Evolutionary conservation across 495 filamentous ascomycete genomes (phyloP), one percentile per base, ranked within the genome.

Genomic region (Hyaloscypha variabilis): DNA sequence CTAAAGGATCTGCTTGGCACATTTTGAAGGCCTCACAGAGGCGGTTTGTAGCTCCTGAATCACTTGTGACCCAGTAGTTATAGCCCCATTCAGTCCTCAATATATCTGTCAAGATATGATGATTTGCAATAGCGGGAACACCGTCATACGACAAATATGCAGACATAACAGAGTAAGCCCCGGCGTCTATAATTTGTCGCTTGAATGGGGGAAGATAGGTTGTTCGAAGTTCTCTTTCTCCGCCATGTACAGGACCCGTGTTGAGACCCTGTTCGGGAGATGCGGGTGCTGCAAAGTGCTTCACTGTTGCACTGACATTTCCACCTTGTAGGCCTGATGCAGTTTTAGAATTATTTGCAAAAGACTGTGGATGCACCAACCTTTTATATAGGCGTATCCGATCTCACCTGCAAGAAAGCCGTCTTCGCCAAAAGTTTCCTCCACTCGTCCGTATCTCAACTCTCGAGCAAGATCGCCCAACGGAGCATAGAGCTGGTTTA

Each of bases 101-200:
- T 29, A 91, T 87, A 26, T 89, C 85, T 0, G 87, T 89, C 19
- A 90, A 77, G 6, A 82, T 77, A 60, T 87, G 83, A 60, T 83
- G 79, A 63, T 90, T 81, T 17, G 86, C 77, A 53, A 89, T 81
- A 3, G 83, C 78, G 0, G 88, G 87, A 24, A 90, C 77, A 46
- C 87, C 89, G 65, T 91, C 88, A 63, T 89, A 89, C 66, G 85
- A 86, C 69, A 86, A 79, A 68, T 91, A 91, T 3, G 88, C 82
- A 54, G 82, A 83, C 88, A 91, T 90, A 61, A 90, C 80, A 53
- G 81, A 78, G 71, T 79, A 87, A 26, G 85, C 88, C 50, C 85
- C 86, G 13, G 76, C 85, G 71, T 90, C 88, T 39, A 90, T 82
- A 62, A 91, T 91, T 1, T 88, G 82, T 17, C 86, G 76, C 69